These are phyloP conservation scores for Ophiocordyceps unilateralis DNA, from an alignment of 2,329 filamentous ascomycete species.

Conservation along the genomic window DNA sequence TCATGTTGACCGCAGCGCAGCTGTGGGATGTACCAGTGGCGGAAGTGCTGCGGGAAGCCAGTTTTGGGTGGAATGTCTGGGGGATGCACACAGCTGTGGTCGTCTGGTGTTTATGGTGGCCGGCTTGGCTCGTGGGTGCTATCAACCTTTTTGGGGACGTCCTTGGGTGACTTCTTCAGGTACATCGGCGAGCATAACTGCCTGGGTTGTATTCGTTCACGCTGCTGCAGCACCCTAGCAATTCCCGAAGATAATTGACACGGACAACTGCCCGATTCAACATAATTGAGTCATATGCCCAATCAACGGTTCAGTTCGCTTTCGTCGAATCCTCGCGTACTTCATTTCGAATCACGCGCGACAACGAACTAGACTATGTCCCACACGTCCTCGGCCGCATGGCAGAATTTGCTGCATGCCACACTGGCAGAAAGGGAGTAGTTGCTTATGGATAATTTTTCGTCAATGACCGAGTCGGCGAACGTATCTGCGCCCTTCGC, in stretches of 20 bases:
- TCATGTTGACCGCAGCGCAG: conserved; percentile 30
- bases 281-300: no score
- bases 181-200: no score
- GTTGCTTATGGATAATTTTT: conserved; percentile 96
- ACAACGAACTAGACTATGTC: conserved; percentile 59
- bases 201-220: no score
- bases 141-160: conserved; percentile 30
- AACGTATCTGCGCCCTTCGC: conserved; percentile 94
- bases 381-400: conserved; percentile 94
- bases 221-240: no score
- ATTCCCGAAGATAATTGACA: no score
- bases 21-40: conserved; percentile 25
- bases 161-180: neutral
- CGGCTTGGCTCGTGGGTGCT: conserved; percentile 61
- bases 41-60: conserved; percentile 51
- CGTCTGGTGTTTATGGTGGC: conserved; percentile 94
- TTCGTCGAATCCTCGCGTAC: no score
- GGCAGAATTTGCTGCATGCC: conserved; percentile 98
- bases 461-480: conserved; percentile 84
- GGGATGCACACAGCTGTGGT: conserved; percentile 79
- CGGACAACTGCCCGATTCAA: no score
- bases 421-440: conserved; percentile 95
- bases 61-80: conserved; percentile 79
- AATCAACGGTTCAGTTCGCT: no score
- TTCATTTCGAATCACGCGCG: no score